Evolutionary conservation across 805 yeast species (phyloP), one percentile per base, ranked within the genome.

Genomic region (Lipomyces starkeyi): DNA sequence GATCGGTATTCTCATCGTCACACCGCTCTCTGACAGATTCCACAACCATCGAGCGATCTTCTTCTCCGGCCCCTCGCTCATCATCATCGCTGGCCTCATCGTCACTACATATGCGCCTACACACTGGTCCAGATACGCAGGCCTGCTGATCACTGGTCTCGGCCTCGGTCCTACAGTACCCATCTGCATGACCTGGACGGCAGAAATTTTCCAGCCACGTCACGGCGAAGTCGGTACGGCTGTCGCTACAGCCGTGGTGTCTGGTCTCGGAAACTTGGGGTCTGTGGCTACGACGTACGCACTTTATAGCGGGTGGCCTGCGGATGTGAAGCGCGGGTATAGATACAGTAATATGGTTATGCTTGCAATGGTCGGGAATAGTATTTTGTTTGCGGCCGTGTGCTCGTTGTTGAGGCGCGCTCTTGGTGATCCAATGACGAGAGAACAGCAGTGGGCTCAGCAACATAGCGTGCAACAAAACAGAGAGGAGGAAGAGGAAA

Each of bases 91-190:
- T 52, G 97, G 97, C 1, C 79, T 91, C 78, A 78, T 90, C 59
- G 91, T 91, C 37, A 87, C 90, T 20, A 91, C 97, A 0, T 91
- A 82, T 76, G 95, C 96, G 0, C 80, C 81, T 11, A 88, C 87
- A 2, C 79, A 87, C 34, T 91, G 97, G 97, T 83, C 85, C 66
- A 85, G 86, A 73, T 91, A 91, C 76, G 96, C 87, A 7, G 97
- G 97, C 0, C 81, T 91, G 63, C 82, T 91, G 69, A 87, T 91
- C 75, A 87, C 91, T 6, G 97, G 97, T 0, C 90, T 88, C 73
- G 97, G 97, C 0, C 83, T 91, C 61, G 97, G 97, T 11, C 95
- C 97, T 25, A 91, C 97, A 0, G 96, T 91, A 14, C 97, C 97
- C 34, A 91, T 90, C 52, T 84, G 88, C 74, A 91, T 69, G 61